These are phyloP conservation scores for Exophiala sideris DNA, from an alignment of 2,329 filamentous ascomycete species.

Conservation along the genomic window DNA sequence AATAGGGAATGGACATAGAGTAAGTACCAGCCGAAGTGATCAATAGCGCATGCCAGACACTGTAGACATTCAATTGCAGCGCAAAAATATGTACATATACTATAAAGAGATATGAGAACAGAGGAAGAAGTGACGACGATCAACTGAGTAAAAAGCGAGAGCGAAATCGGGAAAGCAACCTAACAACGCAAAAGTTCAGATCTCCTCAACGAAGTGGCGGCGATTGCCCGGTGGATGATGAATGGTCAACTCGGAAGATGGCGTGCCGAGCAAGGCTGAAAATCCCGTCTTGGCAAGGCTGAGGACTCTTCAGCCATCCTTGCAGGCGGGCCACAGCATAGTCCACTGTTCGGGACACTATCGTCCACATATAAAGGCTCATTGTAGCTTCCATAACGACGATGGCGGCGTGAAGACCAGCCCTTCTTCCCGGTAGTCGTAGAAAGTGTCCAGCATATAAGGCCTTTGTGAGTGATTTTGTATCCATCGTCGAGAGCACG, in stretches of 20 bases:
- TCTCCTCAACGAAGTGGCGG: not conserved
- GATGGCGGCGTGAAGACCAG: too few species aligned
- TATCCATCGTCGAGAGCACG: not conserved
- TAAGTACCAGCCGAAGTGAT: not conserved
- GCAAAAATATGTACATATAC: not conserved
- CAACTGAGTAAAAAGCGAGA: too few species aligned
- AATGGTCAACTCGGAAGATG: not conserved
- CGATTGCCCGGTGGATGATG: too few species aligned
- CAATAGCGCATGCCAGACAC: not conserved
- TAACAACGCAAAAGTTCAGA: too few species aligned
- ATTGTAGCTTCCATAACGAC: too few species aligned
- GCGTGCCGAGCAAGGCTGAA: conserved; percentile 4
- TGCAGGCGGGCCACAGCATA: not conserved
- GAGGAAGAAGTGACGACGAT: not conserved
- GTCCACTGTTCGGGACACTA: not conserved
- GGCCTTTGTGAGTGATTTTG: too few species aligned
- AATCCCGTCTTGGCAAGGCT: conserved; percentile 4
- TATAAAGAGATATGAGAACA: not conserved
- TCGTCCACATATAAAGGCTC: too few species aligned
- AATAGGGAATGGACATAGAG: not conserved
- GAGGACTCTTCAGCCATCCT: not conserved
- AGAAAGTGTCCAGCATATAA: too few species aligned
- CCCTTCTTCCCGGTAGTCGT: too few species aligned
- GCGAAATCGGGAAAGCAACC: too few species aligned
- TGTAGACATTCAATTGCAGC: not conserved